Percentiles rank a stretch among this genome's conserved stretches.
Evolutionary conservation across 2,329 filamentous ascomycete species (phyloP).

Genomic region (Trichophyton rubrum): DNA sequence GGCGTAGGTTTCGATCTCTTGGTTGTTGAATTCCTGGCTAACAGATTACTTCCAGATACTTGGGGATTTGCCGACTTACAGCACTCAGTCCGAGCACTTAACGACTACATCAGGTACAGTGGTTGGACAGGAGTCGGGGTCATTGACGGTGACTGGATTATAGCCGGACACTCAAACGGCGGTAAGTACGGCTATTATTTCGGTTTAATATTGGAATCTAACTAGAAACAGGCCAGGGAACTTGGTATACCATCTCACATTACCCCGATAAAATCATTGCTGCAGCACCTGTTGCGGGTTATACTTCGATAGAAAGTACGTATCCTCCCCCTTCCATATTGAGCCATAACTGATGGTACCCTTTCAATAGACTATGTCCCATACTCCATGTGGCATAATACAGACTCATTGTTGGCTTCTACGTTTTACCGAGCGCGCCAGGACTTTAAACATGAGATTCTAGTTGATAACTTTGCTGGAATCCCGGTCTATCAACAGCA

Average conservation of each 20-base stretch:
- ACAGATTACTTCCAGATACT: constrained; percentile 22
- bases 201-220: neutral
- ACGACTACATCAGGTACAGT: constrained; percentile 38
- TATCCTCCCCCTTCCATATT: neutral
- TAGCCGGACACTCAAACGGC: constrained; percentile 48
- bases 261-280: constrained; percentile 45
- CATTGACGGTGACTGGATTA: constrained; percentile 38
- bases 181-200: constrained; percentile 21
- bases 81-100: constrained; percentile 39
- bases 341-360: neutral
- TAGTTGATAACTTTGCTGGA: constrained; percentile 39
- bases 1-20: constrained; percentile 32
- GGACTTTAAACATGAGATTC: constrained; percentile 44
- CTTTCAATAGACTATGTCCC: constrained; percentile 41
- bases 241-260: constrained; percentile 46
- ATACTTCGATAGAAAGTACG: constrained; percentile 42
- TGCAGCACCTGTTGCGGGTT: constrained; percentile 46
- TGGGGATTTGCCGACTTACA: constrained; percentile 47
- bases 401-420: constrained; percentile 39
- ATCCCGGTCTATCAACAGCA: constrained; percentile 47
- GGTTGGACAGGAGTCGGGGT: constrained; percentile 39
- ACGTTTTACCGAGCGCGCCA: constrained; percentile 39
- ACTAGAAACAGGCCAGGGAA: constrained; percentile 37
- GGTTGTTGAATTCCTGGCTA: neutral
- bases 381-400: constrained; percentile 43